Evolutionary conservation across 495 filamentous ascomycete genomes (phyloP), one percentile per base, ranked within the genome.

Genomic region (Glutinoglossum americanum): DNA sequence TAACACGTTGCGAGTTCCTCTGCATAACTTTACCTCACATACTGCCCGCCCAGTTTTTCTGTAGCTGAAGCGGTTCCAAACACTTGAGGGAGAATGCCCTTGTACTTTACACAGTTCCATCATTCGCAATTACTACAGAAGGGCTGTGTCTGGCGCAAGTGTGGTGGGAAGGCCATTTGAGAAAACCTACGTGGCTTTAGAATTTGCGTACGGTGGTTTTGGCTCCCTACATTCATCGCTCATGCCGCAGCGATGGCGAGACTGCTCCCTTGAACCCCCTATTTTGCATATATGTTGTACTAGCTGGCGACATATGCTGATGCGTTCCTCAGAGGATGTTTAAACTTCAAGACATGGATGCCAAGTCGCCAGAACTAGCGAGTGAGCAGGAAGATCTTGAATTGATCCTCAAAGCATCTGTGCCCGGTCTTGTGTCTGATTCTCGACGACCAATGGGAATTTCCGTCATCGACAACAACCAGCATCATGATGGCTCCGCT

Each of bases 11-110:
- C 17, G 49, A 17, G 2, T 3, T 10, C 23, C n/a, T 3, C 28
- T 1, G 28, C 17, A 5, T 30, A 6, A 25, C 49, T 11, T 17
- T 2, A 53, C 49, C 49, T 53, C 49, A 41, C 19, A 27, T 32
- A 27, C 49, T 53, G 49, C 49, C 49, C 49, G 25, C 49, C 26
- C 26, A 27, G 28, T 15, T 53, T 8, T 27, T 17, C 49, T 30
- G 7, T 53, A 28, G 37, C 28, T 21, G 28, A 9, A 45, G 28
- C 55, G 9, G 86, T 94, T 94, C 89, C 88, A 92, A 84, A 77
- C 86, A 82, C 72, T 17, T 75, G 88, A 94, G 89, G 89, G 76
- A 95, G 86, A 95, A 82, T 75, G 82, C 83, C 87, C 84, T 80
- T 83, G 77, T 79, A 80, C 76, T 76, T 71, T 75, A 74, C 70